Evolutionary conservation across 1,139 yeast species (phyloP).

Genomic region (Magnusiomyces tetraspermus): DNA sequence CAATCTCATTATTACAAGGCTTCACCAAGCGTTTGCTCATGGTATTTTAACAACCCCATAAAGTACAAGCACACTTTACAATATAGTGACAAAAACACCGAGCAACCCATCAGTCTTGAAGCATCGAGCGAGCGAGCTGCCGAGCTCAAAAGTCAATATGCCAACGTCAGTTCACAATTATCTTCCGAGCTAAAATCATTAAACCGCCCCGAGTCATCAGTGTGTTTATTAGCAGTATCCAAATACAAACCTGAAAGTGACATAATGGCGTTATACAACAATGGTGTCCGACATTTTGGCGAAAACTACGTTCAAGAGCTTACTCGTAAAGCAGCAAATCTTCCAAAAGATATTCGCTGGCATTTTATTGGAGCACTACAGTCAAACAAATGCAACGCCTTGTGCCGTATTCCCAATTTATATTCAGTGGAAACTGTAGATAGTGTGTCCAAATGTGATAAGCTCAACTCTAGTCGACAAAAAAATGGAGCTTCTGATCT

Average conservation of each 20-base stretch:
- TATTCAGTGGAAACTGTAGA: constrained; percentile 85
- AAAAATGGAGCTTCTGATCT: constrained; percentile 29
- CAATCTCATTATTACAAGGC: too few relatives aligned
- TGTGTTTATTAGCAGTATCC: constrained; percentile 60
- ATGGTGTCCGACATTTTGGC: constrained; percentile 88
- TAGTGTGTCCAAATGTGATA: constrained; percentile 69
- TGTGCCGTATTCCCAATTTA: constrained; percentile 65
- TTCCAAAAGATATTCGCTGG: constrained; percentile 89
- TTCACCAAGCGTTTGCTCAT: too few relatives aligned
- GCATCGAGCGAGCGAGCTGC: neutral
- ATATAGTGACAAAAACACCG: too few relatives aligned
- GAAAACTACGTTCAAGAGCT: constrained; percentile 97
- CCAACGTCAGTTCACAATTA: neutral
- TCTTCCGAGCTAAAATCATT: neutral
- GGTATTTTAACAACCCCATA: too few relatives aligned
- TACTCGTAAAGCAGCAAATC: constrained; percentile 49
- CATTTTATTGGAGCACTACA: constrained; percentile 94
- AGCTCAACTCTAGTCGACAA: constrained; percentile 59
- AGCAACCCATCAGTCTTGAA: neutral
- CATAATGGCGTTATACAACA: constrained; percentile 64
- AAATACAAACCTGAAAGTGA: constrained; percentile 85
- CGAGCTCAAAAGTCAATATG: neutral
- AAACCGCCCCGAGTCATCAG: constrained; percentile 2
- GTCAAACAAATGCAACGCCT: constrained; percentile 78
- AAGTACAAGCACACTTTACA: too few relatives aligned